These are phyloP conservation scores for Plenodomus tracheiphilus DNA, from an alignment of 2,329 filamentous ascomycete genomes.

Conservation along the genomic window DNA sequence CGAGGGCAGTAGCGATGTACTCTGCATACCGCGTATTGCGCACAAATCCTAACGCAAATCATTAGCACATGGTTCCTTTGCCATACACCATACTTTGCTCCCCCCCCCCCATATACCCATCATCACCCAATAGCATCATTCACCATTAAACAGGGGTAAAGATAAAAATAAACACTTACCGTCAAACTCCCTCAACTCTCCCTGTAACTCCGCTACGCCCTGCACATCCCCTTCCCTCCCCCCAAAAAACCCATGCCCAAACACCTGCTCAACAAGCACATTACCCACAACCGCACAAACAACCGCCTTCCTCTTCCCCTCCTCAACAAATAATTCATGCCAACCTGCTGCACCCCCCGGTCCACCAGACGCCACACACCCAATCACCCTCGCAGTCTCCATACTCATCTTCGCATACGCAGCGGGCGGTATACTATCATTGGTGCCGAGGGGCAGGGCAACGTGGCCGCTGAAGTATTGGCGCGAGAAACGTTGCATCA, in stretches of 20 bases:
- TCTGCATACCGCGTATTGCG: conserved; percentile 20
- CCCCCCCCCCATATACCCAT: not conserved
- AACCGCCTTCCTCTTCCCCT: conserved; percentile 22
- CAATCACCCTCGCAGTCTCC: conserved; percentile 29
- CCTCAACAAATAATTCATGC: conserved; percentile 26
- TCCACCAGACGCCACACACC: conserved; percentile 29
- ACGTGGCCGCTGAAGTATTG: conserved; percentile 10
- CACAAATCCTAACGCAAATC: conserved; percentile 16
- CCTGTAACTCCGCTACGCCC: conserved; percentile 13
- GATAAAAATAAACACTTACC: too few species aligned
- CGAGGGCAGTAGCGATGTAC: conserved; percentile 7
- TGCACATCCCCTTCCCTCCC: conserved; percentile 7
- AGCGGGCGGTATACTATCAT: not conserved
- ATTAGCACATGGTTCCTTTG: not conserved
- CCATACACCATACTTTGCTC: too few species aligned
- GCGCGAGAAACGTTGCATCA: conserved; percentile 20
- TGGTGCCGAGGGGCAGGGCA: not conserved
- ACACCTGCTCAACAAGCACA: conserved; percentile 35
- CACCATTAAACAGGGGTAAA: too few species aligned
- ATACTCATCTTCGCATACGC: conserved; percentile 1
- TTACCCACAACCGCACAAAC: conserved; percentile 35
- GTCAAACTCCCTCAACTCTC: conserved; percentile 15
- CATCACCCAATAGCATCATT: too few species aligned
- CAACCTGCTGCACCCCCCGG: conserved; percentile 26
- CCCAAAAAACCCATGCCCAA: conserved; percentile 32